Conservation (phyloP, 257 asterid genomes). For the Solanum pinnatisectum region DNA sequence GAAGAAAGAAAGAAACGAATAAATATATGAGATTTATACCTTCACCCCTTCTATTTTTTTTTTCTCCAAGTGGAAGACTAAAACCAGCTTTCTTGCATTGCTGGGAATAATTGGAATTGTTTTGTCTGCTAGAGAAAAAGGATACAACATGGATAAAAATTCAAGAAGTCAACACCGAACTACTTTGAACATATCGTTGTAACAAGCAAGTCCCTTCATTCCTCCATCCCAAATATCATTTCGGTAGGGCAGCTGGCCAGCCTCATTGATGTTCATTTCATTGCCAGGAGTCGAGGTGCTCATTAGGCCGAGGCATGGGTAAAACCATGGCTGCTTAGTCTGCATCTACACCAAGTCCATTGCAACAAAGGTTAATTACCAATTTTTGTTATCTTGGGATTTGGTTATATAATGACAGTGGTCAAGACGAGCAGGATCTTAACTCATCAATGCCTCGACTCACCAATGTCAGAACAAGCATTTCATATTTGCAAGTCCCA, state of each 20-base stretch:
- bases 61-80: constrained; percentile 1
- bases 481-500: background rate
- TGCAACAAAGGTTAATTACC: background rate
- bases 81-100: constrained; percentile 13
- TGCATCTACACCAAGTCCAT: constrained; percentile 27
- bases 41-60: background rate
- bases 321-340: constrained; percentile 3
- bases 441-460: background rate
- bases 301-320: background rate
- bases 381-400: background rate
- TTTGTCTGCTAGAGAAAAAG: background rate
- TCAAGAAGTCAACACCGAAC: background rate
- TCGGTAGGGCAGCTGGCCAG: background rate
- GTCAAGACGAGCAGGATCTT: background rate
- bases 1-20: background rate
- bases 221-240: background rate
- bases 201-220: constrained; percentile 4
- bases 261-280: background rate
- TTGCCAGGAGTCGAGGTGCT: background rate
- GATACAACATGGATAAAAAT: background rate
- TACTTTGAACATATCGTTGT: background rate
- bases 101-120: background rate
- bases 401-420: background rate
- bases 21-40: background rate
- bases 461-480: background rate